Evolutionary conservation across 176 grass and related monocot species (phyloP), one percentile per base, ranked within the genome.

Genomic region (Chrysopogon serrulatus): DNA sequence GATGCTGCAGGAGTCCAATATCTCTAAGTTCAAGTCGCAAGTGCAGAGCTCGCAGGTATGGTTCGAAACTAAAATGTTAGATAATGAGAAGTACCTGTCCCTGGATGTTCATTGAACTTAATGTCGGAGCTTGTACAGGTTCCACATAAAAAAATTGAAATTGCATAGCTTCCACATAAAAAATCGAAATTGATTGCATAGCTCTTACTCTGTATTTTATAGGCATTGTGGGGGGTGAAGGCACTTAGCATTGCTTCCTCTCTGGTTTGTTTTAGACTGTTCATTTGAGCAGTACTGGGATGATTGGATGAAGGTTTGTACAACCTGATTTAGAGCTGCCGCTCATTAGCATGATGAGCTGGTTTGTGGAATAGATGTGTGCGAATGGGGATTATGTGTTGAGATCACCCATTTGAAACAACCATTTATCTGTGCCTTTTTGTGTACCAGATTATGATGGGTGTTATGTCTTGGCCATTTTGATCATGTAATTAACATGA

Each of bases 1-100:
- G 82, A 95, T 98, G 96, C 84, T 90, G 77, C 96, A 98, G 75
- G 96, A 98, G 76, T 79, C 96, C 34, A 84, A 85, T 68, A 84
- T 94, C 81, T 95, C 96, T 67, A 95, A 95, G 87, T 98, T 98
- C 79, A 95, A 95, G 88, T 80, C 89, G 30, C 87, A 98, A 85
- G 91, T 94, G 61, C 77, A 88, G 57, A 95, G 89, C 83, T 93
- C 93, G 4, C 93, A 98, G 89, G 96, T 98, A 91, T 43, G 27
- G 11, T 31, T 34, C 0, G 2, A 48, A 61, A 2, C 21, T 31
- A 32, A 59, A 33, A 24, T 15, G 5, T 63, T 73, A 16, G 47
- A 10, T 21, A 18, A 12, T 15, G 61, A 27, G 0, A 9, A 39
- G 8, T 51, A 21, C 0, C 44, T 64, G 19, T 61, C 28, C 8